Percentiles rank a stretch among this genome's conserved stretches.
These are phyloP conservation scores for Stereocaulon alpinum DNA, from an alignment of 495 filamentous ascomycete genomes.

Conservation along the genomic window DNA sequence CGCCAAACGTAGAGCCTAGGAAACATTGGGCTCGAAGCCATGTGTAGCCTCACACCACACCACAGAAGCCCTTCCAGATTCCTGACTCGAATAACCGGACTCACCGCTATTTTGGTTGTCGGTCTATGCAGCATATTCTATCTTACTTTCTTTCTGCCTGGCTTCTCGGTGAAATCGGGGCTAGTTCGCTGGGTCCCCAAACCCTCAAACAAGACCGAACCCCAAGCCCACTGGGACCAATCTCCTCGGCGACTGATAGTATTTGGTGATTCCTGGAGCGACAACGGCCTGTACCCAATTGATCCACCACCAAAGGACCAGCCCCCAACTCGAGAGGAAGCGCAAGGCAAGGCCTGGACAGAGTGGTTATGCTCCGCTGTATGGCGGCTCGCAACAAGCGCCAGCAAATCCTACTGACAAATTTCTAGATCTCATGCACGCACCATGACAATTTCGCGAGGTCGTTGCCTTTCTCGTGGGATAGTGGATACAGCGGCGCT, in stretches of 20 bases:
- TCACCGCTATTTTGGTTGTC: constrained; percentile 5
- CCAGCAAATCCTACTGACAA: not conserved
- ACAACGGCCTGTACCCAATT: constrained; percentile 29
- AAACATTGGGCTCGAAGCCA: not conserved
- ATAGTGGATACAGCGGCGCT: constrained; percentile 28
- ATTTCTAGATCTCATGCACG: constrained; percentile 30
- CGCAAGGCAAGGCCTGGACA: constrained; percentile 35
- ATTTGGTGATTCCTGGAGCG: constrained; percentile 43
- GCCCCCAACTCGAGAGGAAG: constrained; percentile 19
- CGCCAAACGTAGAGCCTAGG: not conserved
- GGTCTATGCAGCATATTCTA: constrained; percentile 11
- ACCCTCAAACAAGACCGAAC: not conserved
- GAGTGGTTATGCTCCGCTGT: constrained; percentile 38
- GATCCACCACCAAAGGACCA: constrained; percentile 13
- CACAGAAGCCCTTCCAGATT: not conserved
- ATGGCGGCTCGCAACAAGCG: constrained; percentile 8
- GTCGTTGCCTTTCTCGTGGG: constrained; percentile 27
- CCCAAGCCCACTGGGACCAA: constrained; percentile 10
- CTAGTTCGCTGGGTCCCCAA: constrained; percentile 2
- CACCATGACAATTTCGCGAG: constrained; percentile 39
- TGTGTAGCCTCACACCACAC: not conserved
- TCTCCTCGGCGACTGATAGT: constrained; percentile 31
- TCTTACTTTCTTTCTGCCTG: constrained; percentile 2
- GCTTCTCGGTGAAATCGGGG: not conserved
- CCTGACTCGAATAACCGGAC: constrained; percentile 1